These are phyloP conservation scores for Rhizopus stolonifer DNA, from an alignment of 371 early-diverging fungal species.

Conservation along the genomic window DNA sequence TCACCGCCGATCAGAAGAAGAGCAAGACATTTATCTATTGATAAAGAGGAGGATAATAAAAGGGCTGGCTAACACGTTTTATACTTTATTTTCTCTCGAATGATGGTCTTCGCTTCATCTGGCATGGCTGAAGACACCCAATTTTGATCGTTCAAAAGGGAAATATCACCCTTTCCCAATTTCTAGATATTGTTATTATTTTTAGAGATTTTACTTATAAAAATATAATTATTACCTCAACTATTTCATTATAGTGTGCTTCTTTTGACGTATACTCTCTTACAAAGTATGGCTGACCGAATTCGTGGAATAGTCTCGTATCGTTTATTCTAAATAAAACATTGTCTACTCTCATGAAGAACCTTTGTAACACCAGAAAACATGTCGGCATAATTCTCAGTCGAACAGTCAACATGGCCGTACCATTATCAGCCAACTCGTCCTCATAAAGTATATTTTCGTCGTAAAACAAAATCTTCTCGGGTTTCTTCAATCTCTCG, in stretches of 20 bases:
- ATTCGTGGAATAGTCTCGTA: constrained; percentile 86
- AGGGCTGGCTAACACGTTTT: not conserved
- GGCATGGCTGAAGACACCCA: constrained; percentile 68
- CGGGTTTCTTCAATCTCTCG: constrained; percentile 68
- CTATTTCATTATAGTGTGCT: constrained; percentile 56
- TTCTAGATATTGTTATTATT: no score
- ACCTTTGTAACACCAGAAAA: constrained; percentile 84
- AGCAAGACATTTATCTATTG: constrained; percentile 26
- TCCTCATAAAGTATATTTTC: constrained; percentile 92
- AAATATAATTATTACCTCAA: constrained; percentile 33
- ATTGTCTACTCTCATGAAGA: constrained; percentile 91
- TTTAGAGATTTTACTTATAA: constrained; percentile 8
- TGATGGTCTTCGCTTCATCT: constrained; percentile 12
- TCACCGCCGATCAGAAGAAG: constrained; percentile 20
- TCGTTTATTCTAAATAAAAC: constrained; percentile 88
- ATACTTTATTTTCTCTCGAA: constrained; percentile 20
- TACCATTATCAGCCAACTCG: constrained; percentile 95
- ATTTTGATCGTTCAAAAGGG: constrained; percentile 70
- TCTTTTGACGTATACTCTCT: constrained; percentile 77
- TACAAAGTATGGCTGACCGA: constrained; percentile 63
- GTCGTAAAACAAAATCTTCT: constrained; percentile 90
- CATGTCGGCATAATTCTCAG: constrained; percentile 94
- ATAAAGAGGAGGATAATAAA: constrained; percentile 14
- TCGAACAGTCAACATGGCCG: constrained; percentile 74
- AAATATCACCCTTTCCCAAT: constrained; percentile 58